Percentiles rank a stretch among this genome's conserved stretches.
These are phyloP conservation scores for Kuraishia floccosa DNA, from an alignment of 805 yeast species.

Conservation along the genomic window DNA sequence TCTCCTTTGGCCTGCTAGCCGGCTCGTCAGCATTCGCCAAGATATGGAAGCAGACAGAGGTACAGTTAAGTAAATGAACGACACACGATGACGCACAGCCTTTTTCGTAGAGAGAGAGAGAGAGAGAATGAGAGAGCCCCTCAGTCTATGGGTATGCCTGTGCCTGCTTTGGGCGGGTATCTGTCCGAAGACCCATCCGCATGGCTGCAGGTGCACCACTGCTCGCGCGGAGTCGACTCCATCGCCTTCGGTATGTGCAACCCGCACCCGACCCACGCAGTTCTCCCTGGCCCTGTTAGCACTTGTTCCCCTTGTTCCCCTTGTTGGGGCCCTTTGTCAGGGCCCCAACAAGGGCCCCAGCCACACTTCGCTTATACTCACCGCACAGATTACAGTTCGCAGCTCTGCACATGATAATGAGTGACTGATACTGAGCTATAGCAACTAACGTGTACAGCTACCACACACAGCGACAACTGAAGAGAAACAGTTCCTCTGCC, in stretches of 20 bases:
- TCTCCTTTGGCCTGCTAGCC: conserved; percentile 19
- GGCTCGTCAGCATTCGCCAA: conserved; percentile 18
- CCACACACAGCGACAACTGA: too few species aligned
- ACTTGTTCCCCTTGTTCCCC: not conserved
- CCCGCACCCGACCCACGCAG: conserved; percentile 36
- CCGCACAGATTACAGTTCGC: too few species aligned
- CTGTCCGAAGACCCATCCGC: conserved; percentile 16
- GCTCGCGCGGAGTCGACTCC: conserved; percentile 6
- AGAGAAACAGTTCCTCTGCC: too few species aligned
- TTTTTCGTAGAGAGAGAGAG: not conserved
- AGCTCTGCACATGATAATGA: too few species aligned
- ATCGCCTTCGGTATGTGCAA: conserved; percentile 28
- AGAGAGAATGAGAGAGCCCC: not conserved
- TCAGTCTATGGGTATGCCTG: conserved; percentile 12
- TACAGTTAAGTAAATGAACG: too few species aligned
- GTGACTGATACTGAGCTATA: too few species aligned
- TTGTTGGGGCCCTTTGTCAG: too few species aligned
- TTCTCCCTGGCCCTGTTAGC: conserved; percentile 6
- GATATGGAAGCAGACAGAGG: conserved; percentile 11
- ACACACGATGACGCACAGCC: too few species aligned
- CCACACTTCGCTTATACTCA: too few species aligned
- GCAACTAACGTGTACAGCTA: too few species aligned
- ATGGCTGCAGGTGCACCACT: conserved; percentile 18
- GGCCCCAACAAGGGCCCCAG: too few species aligned
- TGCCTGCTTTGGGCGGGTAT: conserved; percentile 24